A percentile compares a stretch with the other conserved stretches of the same genome.
phyloP scores from a whole-genome alignment of 1,139 yeast species.

The Debaryomyces sp. region DNA sequence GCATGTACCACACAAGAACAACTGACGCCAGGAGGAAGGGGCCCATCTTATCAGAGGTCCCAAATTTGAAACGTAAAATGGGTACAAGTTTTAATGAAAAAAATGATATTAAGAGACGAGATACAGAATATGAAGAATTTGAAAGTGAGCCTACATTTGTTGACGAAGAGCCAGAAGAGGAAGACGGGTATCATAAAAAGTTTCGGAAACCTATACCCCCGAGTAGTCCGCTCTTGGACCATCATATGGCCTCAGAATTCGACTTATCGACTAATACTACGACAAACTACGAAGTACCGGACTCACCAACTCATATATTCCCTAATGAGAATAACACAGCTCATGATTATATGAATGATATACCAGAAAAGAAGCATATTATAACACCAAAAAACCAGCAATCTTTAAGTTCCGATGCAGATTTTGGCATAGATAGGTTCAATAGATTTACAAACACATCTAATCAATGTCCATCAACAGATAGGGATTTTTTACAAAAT shows the following conservation, averaged over 20 bases:
- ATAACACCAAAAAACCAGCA: neutral
- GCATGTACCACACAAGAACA: constrained; percentile 38
- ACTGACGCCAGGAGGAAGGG: constrained; percentile 13
- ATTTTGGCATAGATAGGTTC: constrained; percentile 50
- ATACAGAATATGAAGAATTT: constrained; percentile 20
- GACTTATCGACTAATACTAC: constrained; percentile 26
- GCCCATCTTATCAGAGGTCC: constrained; percentile 29
- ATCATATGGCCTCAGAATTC: constrained; percentile 29
- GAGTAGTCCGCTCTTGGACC: constrained; percentile 35
- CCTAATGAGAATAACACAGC: constrained; percentile 8
- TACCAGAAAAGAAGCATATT: neutral
- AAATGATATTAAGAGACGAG: constrained; percentile 45
- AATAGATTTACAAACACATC: constrained; percentile 40
- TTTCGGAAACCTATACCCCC: constrained; percentile 23
- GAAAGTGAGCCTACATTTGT: constrained; percentile 22
- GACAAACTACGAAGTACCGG: constrained; percentile 26
- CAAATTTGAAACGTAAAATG: constrained; percentile 46
- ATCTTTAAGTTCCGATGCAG: constrained; percentile 43
- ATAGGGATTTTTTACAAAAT: constrained; percentile 18
- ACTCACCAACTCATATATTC: constrained; percentile 23
- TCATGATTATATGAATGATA: constrained; percentile 10
- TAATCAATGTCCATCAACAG: constrained; percentile 35
- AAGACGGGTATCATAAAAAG: constrained; percentile 1
- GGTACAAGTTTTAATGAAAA: constrained; percentile 51
- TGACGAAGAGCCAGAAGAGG: constrained; percentile 20